Evolutionary conservation across 768 basidiomycete species (phyloP).

Genomic region (Hydnomerulius pinastri): DNA sequence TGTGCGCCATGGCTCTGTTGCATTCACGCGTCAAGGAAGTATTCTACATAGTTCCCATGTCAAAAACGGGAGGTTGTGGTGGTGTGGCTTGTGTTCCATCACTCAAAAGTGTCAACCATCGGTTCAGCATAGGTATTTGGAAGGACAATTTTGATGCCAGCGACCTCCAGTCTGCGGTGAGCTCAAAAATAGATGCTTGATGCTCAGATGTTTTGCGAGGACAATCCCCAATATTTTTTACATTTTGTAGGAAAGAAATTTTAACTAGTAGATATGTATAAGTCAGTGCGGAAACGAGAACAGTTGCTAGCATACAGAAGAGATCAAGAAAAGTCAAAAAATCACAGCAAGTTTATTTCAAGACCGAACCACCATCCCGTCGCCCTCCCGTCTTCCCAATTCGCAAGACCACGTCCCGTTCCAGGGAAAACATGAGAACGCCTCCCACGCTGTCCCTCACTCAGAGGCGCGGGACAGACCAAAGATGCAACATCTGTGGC

Average conservation of each 20-base stretch:
- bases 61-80: slow-evolving; percentile 85
- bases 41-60: slow-evolving; percentile 71
- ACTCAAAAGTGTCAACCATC: slow-evolving; percentile 87
- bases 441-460: neutral
- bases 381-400: neutral
- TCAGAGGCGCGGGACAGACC: slow-evolving; percentile 17
- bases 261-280: neutral
- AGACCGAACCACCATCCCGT: neutral
- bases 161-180: slow-evolving; percentile 15
- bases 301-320: neutral
- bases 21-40: slow-evolving; percentile 94
- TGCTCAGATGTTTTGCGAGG: neutral
- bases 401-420: neutral
- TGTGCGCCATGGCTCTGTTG: slow-evolving; percentile 96
- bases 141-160: slow-evolving; percentile 25
- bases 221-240: no score
- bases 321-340: neutral
- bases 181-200: slow-evolving; percentile 32
- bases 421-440: neutral
- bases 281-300: neutral
- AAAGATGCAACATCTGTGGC: slow-evolving; percentile 28
- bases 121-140: slow-evolving; percentile 78
- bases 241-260: no score
- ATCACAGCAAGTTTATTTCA: neutral
- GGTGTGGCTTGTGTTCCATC: slow-evolving; percentile 73